Evolutionary conservation across 2,329 filamentous ascomycete species (phyloP), one percentile per base, ranked within the genome.

Genomic region (Colletotrichum sidae): DNA sequence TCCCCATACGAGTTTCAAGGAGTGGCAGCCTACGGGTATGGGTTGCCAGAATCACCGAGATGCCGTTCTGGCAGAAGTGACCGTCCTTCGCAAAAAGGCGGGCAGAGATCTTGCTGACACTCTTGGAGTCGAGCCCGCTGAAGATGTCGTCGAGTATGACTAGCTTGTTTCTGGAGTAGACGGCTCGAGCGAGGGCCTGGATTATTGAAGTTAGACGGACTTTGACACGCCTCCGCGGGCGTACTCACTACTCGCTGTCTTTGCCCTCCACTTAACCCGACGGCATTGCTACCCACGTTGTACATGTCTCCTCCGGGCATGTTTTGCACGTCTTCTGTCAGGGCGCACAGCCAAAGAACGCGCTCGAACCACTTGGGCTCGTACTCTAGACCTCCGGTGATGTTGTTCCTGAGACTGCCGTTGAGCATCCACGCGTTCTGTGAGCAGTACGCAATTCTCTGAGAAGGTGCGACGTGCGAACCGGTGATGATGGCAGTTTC

Each of bases 361-460:
- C 35, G 35, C 8, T 60, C 35, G 33, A 59, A 56, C 55, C 55
- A 65, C 41, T 49, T 47, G 10, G 39, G 13, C 12, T 65, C 60
- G 39, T 45, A 53, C 1, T 55, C 50, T 4, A 38, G 15, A 1
- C 33, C 49, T 8, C 60, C 60, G 10, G 46, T 54, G 39, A 67
- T 64, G 50, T 57, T 59, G 6, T 57, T 35, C n/a, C 59, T n/a
- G 51, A 64, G 33, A 5, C 60, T 67, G 3, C 37, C 35, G 33
- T 64, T 60, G 25, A 55, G 35, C 7, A 67, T 39, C 65, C 65
- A 67, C 4, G 65, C 51, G 11, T 35, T 44, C 25, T 65, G 65
- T 3, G 54, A 37, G 5, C 65, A 67, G 35, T 60, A 67, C 8
- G 65, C 65, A 11, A 49, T 13, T 8, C 38, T 38, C 11, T 39